Percentiles rank a stretch among this genome's conserved stretches.
phyloP scores from a whole-genome alignment of 345 rosid genomes.

The Microcos paniculata region DNA sequence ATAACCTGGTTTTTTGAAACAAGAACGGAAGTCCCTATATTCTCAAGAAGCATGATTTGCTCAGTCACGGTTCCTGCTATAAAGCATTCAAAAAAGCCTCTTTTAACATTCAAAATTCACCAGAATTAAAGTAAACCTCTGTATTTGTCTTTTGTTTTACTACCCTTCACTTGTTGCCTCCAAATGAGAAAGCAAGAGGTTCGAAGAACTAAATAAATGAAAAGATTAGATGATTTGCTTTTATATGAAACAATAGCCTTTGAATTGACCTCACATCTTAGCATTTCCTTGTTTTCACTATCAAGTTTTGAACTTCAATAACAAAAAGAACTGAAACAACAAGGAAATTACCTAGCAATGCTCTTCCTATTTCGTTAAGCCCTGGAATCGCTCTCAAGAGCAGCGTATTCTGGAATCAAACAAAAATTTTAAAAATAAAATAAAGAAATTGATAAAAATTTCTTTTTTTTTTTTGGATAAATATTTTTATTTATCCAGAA shows the following conservation, averaged over 20 bases:
- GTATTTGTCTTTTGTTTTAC: not conserved
- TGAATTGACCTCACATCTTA: not conserved
- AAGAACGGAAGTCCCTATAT: slow-evolving; percentile 94
- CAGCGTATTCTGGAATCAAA: slow-evolving; percentile 67
- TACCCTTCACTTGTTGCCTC: not conserved
- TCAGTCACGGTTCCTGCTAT: slow-evolving; percentile 71
- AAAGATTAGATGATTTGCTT: not conserved
- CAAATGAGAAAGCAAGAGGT: not conserved
- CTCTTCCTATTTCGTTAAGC: slow-evolving; percentile 73
- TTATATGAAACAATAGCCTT: no score
- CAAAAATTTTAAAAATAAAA: not conserved
- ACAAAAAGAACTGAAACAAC: not conserved
- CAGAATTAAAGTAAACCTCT: not conserved
- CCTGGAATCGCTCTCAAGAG: slow-evolving; percentile 89
- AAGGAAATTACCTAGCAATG: slow-evolving; percentile 57
- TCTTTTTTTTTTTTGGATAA: no score
- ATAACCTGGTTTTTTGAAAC: slow-evolving; percentile 85
- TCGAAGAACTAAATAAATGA: not conserved
- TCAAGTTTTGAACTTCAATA: not conserved
- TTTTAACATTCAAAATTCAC: not conserved
- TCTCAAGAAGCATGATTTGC: slow-evolving; percentile 98
- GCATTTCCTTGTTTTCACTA: not conserved
- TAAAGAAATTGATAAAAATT: not conserved
- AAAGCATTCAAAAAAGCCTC: slow-evolving; percentile 14
- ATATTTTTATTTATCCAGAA: no score